Evolutionary conservation across 73 alveolate genomes (phyloP).

Genomic region (Tetrahymena malaccensis): DNA sequence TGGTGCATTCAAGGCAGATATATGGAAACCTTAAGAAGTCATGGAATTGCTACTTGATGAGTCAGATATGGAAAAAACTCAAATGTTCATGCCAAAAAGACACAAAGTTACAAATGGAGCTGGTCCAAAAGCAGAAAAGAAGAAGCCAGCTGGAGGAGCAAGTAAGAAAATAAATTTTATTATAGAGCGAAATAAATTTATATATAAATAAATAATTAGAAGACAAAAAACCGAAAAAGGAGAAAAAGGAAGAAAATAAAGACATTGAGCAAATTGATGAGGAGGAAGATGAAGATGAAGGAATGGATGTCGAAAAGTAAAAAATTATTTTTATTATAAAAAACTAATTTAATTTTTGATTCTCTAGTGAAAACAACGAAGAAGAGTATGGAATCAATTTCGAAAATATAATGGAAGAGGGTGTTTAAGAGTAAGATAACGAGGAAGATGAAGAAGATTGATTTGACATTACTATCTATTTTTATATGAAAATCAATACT

Average conservation of each 20-base stretch:
- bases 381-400: background rate
- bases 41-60: conserved; percentile 92
- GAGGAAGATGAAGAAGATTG: background rate
- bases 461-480: background rate
- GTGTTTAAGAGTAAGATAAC: background rate
- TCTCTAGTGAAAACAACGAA: background rate
- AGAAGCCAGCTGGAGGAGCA: background rate
- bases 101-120: background rate
- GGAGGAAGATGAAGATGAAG: background rate
- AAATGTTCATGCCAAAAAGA: background rate
- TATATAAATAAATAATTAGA: background rate
- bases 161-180: background rate
- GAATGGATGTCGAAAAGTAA: background rate
- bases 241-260: background rate
- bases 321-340: background rate
- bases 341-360: background rate
- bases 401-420: background rate
- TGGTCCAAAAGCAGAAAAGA: background rate
- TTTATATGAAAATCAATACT: background rate
- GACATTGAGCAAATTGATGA: background rate
- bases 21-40: conserved; percentile 86
- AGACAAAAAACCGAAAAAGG: background rate
- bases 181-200: background rate
- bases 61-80: conserved; percentile 27
- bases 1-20: conserved; percentile 96